These are phyloP conservation scores for Paraurostyla sp. DNA, from an alignment of 73 alveolate genomes.

Conservation along the genomic window DNA sequence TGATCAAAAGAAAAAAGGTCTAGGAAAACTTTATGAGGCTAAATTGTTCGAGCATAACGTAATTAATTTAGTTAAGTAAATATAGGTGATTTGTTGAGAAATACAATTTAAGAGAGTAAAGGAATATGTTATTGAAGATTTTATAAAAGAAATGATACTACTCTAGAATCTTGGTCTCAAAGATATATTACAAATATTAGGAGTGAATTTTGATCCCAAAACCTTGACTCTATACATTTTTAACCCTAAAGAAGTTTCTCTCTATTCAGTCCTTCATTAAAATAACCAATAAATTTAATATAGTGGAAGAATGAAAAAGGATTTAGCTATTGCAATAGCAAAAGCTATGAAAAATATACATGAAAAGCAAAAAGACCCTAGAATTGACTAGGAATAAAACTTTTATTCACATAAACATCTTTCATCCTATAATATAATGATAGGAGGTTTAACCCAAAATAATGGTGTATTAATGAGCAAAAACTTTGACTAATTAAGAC, in stretches of 20 bases:
- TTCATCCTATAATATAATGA: slow-evolving; percentile 29
- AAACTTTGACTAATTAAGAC: neutral
- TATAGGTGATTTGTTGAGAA: slow-evolving; percentile 58
- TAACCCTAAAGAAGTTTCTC: slow-evolving; percentile 1
- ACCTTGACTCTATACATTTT: neutral
- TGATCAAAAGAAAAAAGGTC: slow-evolving; percentile 29
- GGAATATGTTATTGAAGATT: slow-evolving; percentile 46
- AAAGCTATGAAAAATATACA: slow-evolving; percentile 16
- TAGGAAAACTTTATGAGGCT: slow-evolving; percentile 53
- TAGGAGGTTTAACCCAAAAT: neutral
- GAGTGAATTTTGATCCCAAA: slow-evolving; percentile 41
- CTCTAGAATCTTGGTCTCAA: slow-evolving; percentile 10
- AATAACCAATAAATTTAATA: neutral
- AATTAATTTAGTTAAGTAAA: neutral
- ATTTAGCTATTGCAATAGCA: slow-evolving; percentile 12
- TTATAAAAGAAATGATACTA: slow-evolving; percentile 30
- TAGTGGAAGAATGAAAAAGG: neutral
- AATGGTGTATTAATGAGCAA: neutral
- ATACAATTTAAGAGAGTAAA: slow-evolving; percentile 56
- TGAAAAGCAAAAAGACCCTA: slow-evolving; percentile 17
- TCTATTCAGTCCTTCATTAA: neutral
- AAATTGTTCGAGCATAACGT: neutral
- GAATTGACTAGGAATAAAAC: neutral
- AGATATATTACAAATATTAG: slow-evolving; percentile 2
- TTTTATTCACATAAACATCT: slow-evolving; percentile 48